phyloP scores from a whole-genome alignment of 345 rosid genomes.

The Schrenkiella parvula region DNA sequence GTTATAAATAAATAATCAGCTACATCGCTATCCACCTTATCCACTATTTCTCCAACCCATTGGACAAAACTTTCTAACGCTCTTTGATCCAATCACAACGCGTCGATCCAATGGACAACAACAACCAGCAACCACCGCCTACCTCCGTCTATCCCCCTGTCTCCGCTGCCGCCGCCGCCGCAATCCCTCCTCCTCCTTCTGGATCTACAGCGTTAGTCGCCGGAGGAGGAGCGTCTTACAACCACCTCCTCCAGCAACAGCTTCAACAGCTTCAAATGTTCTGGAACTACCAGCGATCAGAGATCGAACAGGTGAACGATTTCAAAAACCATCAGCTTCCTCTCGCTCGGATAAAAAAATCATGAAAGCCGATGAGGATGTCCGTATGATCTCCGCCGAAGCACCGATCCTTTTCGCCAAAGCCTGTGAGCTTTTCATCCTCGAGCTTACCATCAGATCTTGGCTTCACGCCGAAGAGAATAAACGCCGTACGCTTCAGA shows the following conservation, averaged over 20 bases:
- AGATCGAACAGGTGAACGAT: constrained; percentile 89
- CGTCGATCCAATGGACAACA: constrained; percentile 35
- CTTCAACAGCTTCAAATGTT: constrained; percentile 85
- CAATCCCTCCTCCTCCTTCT: constrained; percentile 56
- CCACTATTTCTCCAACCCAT: constrained; percentile 17
- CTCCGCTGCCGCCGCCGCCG: constrained; percentile 35
- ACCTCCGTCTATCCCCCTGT: constrained; percentile 49
- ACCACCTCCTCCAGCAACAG: constrained; percentile 88
- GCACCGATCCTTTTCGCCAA: constrained; percentile 92
- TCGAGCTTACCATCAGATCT: constrained; percentile 88
- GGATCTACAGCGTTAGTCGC: constrained; percentile 64
- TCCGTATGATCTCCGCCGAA: constrained; percentile 98
- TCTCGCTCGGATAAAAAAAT: constrained; percentile 91
- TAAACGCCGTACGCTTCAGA: constrained; percentile 89
- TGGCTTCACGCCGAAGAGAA: constrained; percentile 99
- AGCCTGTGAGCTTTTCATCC: constrained; percentile 94
- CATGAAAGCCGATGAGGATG: constrained; percentile 98
- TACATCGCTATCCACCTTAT: constrained; percentile 39
- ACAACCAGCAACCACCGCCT: constrained; percentile 44
- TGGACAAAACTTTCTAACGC: constrained; percentile 9
- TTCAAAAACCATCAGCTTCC: constrained; percentile 98
- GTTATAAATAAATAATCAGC: constrained; percentile 12
- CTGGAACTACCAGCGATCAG: constrained; percentile 77
- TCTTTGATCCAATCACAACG: constrained; percentile 37
- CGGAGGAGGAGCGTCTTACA: constrained; percentile 57